Base-by-base conservation (phyloP, 768 basidiomycete genomes). In the Lanmaoa rubissima region DNA sequence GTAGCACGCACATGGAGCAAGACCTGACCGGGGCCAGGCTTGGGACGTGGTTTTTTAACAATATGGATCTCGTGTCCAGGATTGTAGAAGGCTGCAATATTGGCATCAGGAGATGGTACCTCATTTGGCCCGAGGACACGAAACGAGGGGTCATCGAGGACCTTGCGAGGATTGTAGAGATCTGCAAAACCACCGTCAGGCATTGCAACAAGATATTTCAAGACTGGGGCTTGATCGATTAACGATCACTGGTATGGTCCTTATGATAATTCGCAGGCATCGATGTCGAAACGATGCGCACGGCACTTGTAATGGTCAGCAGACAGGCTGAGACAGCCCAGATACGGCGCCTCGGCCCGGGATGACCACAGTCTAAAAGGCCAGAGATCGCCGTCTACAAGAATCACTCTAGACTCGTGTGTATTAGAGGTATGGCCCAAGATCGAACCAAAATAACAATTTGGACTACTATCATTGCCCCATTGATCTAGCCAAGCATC, bases 11-110 rank as follows among this genome's bases (percentile, higher is more conserved):
- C 83, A 62, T 86, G 84, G 10, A 87, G 68, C 8, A 87, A 74
- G 31, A 87, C 86, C 61, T 87, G 85, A 5, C 85, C 86, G 42
- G 80, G 79, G 14, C 83, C 84, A 19, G 85, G 84, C 40, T 76
- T 82, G 1, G 79, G 79, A 43, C 77, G 75, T 7, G 85, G 83
- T 65, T 85, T 86, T 67, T 85, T 74, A n/a, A 86, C 85, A 31
- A 86, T 79, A 68, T 85, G 84, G 36, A 86, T 81, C 61, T 85
- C 82, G 59, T 85, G 82, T 4, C 73, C 70, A 2, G 82, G 82
- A 65, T 86, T 86, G 61, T 86, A 86, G 65, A 84, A 86, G 0
- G 81, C 83, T 39, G 84, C 84, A 50, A 85, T 80, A 63, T 84
- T 85, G 28, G 78, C 78, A 32, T 74, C 75, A 28, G 61, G 62